Percentiles rank a stretch among this genome's conserved stretches.
Conservation (phyloP, 768 basidiomycete genomes). For the Tricholomella constricta region DNA sequence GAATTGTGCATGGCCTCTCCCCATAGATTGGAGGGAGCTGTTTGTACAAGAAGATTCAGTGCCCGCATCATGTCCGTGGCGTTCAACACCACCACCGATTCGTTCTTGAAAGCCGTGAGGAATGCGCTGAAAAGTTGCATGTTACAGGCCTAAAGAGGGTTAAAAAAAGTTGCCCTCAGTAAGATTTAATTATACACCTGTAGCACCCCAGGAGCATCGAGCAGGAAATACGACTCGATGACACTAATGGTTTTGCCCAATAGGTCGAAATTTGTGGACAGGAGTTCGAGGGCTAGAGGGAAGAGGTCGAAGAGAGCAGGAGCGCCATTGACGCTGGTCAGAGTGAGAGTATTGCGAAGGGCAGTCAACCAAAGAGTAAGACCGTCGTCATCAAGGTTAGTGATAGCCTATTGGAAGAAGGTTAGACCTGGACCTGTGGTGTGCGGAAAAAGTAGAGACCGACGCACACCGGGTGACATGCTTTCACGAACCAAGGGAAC, state of each 20-base stretch:
- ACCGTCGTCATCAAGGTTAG: conserved; percentile 78
- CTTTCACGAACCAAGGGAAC: conserved; percentile 68
- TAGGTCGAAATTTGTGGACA: conserved; percentile 72
- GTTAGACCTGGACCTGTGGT: conserved; percentile 5
- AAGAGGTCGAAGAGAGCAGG: conserved; percentile 65
- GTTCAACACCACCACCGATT: conserved; percentile 50
- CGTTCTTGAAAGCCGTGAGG: conserved; percentile 49
- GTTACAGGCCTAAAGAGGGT: conserved; percentile 47
- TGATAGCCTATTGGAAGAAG: conserved; percentile 47
- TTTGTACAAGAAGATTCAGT: conserved; percentile 61
- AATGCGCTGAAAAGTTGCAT: conserved; percentile 61
- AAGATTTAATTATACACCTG: conserved; percentile 47
- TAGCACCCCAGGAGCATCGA: conserved; percentile 62
- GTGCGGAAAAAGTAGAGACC: neutral
- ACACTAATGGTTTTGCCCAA: conserved; percentile 68
- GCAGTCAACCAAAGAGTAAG: conserved; percentile 74
- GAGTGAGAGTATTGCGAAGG: conserved; percentile 60
- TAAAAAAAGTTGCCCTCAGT: neutral
- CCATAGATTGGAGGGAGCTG: conserved; percentile 66
- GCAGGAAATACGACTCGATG: conserved; percentile 77
- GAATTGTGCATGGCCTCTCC: conserved; percentile 72
- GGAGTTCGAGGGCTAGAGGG: conserved; percentile 58
- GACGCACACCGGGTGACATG: conserved; percentile 54
- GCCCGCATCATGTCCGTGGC: conserved; percentile 63
- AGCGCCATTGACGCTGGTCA: conserved; percentile 48